Evolutionary conservation across 2,329 filamentous ascomycete genomes (phyloP), one percentile per base, ranked within the genome.

Genomic region (Ophiocordyceps sinensis): DNA sequence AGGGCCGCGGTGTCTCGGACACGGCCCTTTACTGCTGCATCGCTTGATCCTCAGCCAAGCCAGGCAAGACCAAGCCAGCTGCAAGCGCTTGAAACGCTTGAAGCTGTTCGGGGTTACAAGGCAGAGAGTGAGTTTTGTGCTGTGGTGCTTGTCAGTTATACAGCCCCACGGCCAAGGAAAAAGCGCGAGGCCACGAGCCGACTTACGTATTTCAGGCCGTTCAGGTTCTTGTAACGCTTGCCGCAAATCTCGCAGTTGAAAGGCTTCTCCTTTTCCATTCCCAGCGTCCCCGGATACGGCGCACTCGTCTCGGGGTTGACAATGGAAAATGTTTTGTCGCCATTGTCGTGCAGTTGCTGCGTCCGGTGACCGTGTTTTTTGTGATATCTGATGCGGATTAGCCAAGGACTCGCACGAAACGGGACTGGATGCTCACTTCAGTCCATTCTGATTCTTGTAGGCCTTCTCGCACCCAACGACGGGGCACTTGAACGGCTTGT

Each of bases 211-310:
- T 98, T 98, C 47, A 98, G 75, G 7, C 91, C 91, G 62, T 98
- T 98, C 45, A 98, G 64, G 57, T 98, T 98, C 78, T 98, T 98
- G 67, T 98, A 98, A 40, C 91, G 83, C 69, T 98, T 98, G 53
- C 89, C 88, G 58, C 91, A 98, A 11, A 87, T 82, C 49, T 96
- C 88, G 61, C 91, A 98, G 56, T 88, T 88, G 60, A 96, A 96
- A 3, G 91, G 91, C 68, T 98, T 98, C 67, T 96, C 89, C 61
- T 96, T 98, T 65, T 98, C 91, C 91, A 98, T 98, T n/a, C 91
- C 91, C 30, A 94, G 70, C 1, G 91, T 96, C 28, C 91, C 91
- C 0, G 91, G 91, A 49, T 96, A 98, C 0, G 91, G 91, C 1
- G 86, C 77, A 26, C 85, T 91, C 0, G 91, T 96, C 56, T 94